Percentiles rank a stretch among this genome's conserved stretches.
phyloP scores from a whole-genome alignment of 305 asterid species.

The Plantago coronopus region DNA sequence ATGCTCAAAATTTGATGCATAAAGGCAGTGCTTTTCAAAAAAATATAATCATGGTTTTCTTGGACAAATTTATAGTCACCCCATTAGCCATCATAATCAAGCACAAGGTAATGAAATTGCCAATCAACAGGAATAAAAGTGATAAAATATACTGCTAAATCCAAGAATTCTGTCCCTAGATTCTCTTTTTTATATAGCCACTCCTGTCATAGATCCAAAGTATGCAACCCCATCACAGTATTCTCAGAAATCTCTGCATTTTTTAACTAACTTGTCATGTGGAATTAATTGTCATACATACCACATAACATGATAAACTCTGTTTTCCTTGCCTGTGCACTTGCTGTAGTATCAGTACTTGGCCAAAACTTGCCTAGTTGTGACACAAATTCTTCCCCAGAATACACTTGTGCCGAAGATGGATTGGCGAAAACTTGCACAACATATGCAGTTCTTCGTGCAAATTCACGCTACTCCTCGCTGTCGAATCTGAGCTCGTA shows the following conservation, averaged over 20 bases:
- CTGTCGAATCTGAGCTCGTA: conserved; percentile 39
- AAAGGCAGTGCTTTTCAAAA: conserved; percentile 22
- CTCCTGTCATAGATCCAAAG: conserved; percentile 36
- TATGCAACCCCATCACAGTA: conserved; percentile 24
- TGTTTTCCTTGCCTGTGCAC: conserved; percentile 23
- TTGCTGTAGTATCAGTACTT: conserved; percentile 24
- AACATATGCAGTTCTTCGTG: conserved; percentile 44
- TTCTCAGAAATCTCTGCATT: conserved; percentile 11
- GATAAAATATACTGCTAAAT: conserved; percentile 26
- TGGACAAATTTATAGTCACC: conserved; percentile 35
- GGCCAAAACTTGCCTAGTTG: conserved; percentile 38
- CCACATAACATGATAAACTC: conserved; percentile 25
- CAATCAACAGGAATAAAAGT: conserved; percentile 26
- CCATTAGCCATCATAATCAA: conserved; percentile 23
- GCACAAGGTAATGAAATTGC: conserved; percentile 22
- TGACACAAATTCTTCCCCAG: conserved; percentile 30
- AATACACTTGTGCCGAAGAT: conserved; percentile 29
- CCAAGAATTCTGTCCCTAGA: conserved; percentile 48
- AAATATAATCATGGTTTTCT: conserved; percentile 29
- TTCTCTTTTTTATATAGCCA: conserved; percentile 25
- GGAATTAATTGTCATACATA: conserved; percentile 19
- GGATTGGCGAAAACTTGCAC: conserved; percentile 28
- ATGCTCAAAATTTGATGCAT: conserved; percentile 20
- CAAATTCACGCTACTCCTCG: conserved; percentile 46
- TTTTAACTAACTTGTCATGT: conserved; percentile 29